Conservation (phyloP, 73 alveolate species). For the Tetrahymena elliotti region DNA sequence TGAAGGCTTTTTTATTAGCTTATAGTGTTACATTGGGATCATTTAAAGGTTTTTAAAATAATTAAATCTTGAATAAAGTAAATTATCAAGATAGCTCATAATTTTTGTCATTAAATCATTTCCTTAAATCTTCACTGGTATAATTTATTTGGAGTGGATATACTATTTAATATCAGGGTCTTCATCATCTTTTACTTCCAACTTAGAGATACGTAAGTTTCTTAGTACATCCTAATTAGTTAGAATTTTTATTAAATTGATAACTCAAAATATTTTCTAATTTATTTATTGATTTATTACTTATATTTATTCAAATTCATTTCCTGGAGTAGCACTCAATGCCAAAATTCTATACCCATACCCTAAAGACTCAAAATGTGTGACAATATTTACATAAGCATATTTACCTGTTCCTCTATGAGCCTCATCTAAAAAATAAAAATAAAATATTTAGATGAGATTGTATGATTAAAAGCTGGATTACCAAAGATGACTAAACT, state of each 20-base stretch:
- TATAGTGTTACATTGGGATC: background rate
- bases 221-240: constrained; percentile 17
- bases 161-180: constrained; percentile 65
- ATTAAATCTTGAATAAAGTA: background rate
- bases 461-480: too few species aligned
- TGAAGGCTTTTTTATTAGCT: background rate
- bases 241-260: background rate
- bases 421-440: constrained; percentile 67
- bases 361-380: constrained; percentile 27
- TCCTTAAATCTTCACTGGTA: background rate
- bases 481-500: background rate
- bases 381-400: constrained; percentile 58
- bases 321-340: constrained; percentile 72
- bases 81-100: constrained; percentile 29
- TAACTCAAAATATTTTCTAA: too few species aligned
- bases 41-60: background rate
- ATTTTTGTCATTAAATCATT: constrained; percentile 2
- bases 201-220: constrained; percentile 42
- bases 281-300: background rate
- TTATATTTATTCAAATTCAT: constrained; percentile 52
- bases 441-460: background rate
- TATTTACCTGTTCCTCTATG: constrained; percentile 78
- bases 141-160: constrained; percentile 43
- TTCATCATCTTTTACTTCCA: constrained; percentile 59
- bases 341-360: constrained; percentile 62